Base-by-base conservation (phyloP, 2,329 filamentous ascomycete genomes). In the Alternaria ethzedia region DNA sequence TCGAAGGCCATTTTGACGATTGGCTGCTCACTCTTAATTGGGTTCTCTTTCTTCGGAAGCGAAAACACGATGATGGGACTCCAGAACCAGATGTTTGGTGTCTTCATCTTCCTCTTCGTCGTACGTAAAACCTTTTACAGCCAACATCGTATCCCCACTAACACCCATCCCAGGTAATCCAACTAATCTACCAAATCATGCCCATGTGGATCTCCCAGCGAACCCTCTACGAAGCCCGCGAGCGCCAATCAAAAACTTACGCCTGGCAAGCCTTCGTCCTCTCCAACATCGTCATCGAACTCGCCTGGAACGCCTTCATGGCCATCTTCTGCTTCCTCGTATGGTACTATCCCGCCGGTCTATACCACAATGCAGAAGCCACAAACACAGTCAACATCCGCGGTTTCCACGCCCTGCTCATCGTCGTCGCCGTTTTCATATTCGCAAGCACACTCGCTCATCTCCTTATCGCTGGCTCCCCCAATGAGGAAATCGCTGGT, bases 221-320 rank as follows among this genome's bases (percentile, higher is more conserved):
- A 50, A 83, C 85, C 1, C 77, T 89, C 4, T 89, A 88, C 73
- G 86, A 88, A 77, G 86, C 84, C 11, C 86, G 86, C 50, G 87
- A 89, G 69, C 81, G 86, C 1, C 86, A 89, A 0, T 88, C 86
- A 74, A 92, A 92, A 72, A 85, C 88, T 0, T 94, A 93, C 80
- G 91, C 88, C 0, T 93, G 91, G 91, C 85, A 88, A 70, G 89
- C 86, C 1, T 93, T 93, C 78, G 85, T 93, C 71, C 80, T 90
- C 4, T 86, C 89, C 70, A 91, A 92, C 73, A 87, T 93, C 59
- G 57, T 90, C 2, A 89, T 91, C 49, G 91, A 94, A 74, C 84
- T 93, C 79, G 56, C 78, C 74, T 3, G 84, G 87, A 46, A 84
- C 79, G 73, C 83, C 70, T 88, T 84, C 30, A 84, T 86, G 74